A percentile compares a stretch with the other conserved stretches of the same genome.
These are phyloP conservation scores for Neonectria neomacrospora DNA, from an alignment of 2,329 filamentous ascomycete species.

Conservation along the genomic window DNA sequence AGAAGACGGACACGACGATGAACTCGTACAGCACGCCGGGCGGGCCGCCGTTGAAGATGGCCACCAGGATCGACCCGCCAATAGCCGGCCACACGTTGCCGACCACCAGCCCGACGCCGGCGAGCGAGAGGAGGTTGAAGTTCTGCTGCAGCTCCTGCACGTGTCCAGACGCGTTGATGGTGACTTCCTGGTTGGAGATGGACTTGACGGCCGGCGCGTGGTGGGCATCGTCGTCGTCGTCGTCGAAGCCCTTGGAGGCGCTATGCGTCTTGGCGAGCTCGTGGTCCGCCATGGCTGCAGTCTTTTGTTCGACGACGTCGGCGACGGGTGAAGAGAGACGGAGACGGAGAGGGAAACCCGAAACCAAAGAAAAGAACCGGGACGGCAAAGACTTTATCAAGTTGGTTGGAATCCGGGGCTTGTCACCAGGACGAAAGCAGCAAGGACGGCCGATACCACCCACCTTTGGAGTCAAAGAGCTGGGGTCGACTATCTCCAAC, in stretches of 20 bases:
- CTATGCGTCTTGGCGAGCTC: slow-evolving; percentile 26
- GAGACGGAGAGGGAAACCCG: not conserved
- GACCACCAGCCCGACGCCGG: slow-evolving; percentile 54
- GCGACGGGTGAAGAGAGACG: not conserved
- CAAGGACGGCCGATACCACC: not conserved
- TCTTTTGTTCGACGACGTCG: slow-evolving; percentile 29
- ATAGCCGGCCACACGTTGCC: slow-evolving; percentile 58
- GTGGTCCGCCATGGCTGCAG: slow-evolving; percentile 9
- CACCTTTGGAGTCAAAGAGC: slow-evolving; percentile 1
- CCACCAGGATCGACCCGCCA: slow-evolving; percentile 58
- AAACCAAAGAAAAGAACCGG: not conserved
- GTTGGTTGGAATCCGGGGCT: not conserved
- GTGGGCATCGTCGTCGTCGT: slow-evolving; percentile 3
- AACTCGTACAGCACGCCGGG: slow-evolving; percentile 73
- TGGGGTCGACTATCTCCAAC: slow-evolving; percentile 25
- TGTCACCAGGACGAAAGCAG: not conserved
- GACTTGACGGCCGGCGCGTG: slow-evolving; percentile 16
- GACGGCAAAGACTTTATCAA: slow-evolving; percentile 18
- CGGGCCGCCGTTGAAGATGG: slow-evolving; percentile 70
- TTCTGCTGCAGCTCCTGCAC: slow-evolving; percentile 53
- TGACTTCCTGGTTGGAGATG: slow-evolving; percentile 17
- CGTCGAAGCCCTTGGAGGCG: slow-evolving; percentile 19
- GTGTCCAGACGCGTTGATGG: slow-evolving; percentile 55
- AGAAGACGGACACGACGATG: slow-evolving; percentile 59
- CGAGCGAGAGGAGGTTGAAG: slow-evolving; percentile 55